These are phyloP conservation scores for Athelia psychrophila DNA, from an alignment of 1,284 basidiomycete genomes.

Conservation along the genomic window DNA sequence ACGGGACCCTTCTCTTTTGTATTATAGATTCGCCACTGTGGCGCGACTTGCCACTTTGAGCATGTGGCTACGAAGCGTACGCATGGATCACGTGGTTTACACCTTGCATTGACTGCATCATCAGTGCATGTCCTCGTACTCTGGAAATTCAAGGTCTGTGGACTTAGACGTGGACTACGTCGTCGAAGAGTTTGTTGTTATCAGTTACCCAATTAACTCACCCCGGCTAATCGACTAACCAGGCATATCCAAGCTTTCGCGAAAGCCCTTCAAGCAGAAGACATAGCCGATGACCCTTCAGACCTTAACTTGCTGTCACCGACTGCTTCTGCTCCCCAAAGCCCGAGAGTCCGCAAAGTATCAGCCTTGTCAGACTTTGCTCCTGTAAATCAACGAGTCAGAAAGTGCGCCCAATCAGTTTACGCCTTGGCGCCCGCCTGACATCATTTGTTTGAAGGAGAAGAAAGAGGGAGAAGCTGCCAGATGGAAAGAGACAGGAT, in stretches of 20 bases:
- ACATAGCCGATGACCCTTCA: slow-evolving; percentile 42
- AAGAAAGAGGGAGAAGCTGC: slow-evolving; percentile 43
- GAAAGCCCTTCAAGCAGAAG: slow-evolving; percentile 62
- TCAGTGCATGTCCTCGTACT: too few species aligned
- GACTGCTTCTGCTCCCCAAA: slow-evolving; percentile 24
- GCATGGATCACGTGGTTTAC: too few species aligned
- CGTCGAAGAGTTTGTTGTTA: slow-evolving; percentile 60
- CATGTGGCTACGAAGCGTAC: too few species aligned
- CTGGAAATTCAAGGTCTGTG: neutral
- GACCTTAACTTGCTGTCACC: slow-evolving; percentile 27
- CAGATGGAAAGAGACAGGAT: slow-evolving; percentile 59
- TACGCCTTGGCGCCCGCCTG: neutral
- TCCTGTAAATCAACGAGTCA: slow-evolving; percentile 82
- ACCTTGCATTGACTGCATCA: too few species aligned
- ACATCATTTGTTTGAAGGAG: slow-evolving; percentile 30
- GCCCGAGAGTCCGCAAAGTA: slow-evolving; percentile 63
- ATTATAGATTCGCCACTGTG: too few species aligned
- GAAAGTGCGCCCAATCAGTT: slow-evolving; percentile 40
- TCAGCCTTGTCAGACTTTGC: slow-evolving; percentile 92
- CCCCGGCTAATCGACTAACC: slow-evolving; percentile 6
- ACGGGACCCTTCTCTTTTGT: too few species aligned
- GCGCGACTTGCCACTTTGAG: too few species aligned
- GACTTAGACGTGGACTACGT: slow-evolving; percentile 46
- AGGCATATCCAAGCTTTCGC: slow-evolving; percentile 76
- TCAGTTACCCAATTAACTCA: slow-evolving; percentile 4